Conservation (phyloP, 306 rosid species). For the Corylus heterophylla region DNA sequence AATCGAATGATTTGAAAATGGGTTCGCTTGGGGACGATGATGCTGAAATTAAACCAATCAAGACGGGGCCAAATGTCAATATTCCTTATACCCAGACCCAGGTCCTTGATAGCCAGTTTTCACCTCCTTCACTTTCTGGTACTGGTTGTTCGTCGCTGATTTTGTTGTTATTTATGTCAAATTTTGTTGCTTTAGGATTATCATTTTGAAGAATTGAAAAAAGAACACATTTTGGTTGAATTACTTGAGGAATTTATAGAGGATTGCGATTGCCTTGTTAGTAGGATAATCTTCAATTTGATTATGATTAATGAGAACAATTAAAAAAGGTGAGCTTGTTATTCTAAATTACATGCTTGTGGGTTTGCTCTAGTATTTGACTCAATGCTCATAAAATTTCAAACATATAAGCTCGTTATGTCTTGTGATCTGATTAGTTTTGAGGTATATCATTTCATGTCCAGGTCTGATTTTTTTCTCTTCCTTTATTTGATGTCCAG, state of each 20-base stretch:
- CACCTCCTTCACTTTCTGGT: conserved; percentile 40
- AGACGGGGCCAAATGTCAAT: conserved; percentile 14
- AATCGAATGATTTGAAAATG: conserved; percentile 28
- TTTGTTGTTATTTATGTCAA: neutral
- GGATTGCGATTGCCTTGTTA: neutral
- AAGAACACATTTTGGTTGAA: neutral
- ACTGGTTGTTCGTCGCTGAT: neutral
- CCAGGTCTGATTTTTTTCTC: neutral
- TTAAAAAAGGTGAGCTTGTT: neutral
- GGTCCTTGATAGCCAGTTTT: conserved; percentile 35
- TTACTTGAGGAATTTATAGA: neutral
- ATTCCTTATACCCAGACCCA: conserved; percentile 36
- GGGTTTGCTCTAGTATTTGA: neutral
- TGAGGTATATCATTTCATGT: neutral
- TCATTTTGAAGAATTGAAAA: neutral
- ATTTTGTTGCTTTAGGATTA: neutral
- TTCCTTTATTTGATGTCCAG: neutral
- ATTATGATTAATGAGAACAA: neutral
- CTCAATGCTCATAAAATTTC: neutral
- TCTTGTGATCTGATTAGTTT: neutral
- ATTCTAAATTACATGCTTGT: neutral
- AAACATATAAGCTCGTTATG: neutral
- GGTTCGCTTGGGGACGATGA: conserved; percentile 33
- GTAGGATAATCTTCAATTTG: neutral
- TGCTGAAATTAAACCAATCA: conserved; percentile 14